Evolutionary conservation across 345 rosid species (phyloP).

Genomic region (Lepidium didymum): DNA sequence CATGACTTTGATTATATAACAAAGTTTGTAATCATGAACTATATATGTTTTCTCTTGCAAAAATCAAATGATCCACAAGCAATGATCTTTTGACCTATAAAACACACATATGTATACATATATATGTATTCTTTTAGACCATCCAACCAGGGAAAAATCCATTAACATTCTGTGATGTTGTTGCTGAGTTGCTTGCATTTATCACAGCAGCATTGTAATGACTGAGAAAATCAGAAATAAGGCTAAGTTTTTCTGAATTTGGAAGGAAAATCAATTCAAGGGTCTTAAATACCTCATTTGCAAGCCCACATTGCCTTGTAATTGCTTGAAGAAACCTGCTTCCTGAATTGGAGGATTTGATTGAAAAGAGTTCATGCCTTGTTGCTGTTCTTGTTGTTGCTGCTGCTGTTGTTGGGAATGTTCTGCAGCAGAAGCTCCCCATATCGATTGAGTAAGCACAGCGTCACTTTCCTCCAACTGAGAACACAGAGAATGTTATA

Average conservation of each 20-base stretch:
- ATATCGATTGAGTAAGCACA: conserved; percentile 11
- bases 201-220: conserved; percentile 27
- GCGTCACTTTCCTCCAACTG: conserved; percentile 33
- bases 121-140: conserved; percentile 27
- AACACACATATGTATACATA: conserved; percentile 17
- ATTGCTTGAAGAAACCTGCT: conserved; percentile 28
- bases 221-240: conserved; percentile 1
- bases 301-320: conserved; percentile 29
- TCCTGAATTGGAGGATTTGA: conserved; percentile 19
- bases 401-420: conserved; percentile 23
- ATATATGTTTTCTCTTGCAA: conserved; percentile 10
- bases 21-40: conserved; percentile 19
- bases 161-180: conserved; percentile 31
- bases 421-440: conserved; percentile 19
- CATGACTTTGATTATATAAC: conserved; percentile 11
- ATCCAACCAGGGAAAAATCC: conserved; percentile 42
- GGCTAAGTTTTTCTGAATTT: not conserved
- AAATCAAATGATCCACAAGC: conserved; percentile 10
- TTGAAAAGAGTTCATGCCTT: conserved; percentile 17
- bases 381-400: conserved; percentile 13
- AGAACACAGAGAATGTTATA: not conserved
- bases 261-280: not conserved
- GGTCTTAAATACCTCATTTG: conserved; percentile 31
- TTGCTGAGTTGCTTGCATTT: conserved; percentile 24
- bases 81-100: conserved; percentile 11